Evolutionary conservation across 176 grass and related monocot genomes (phyloP).

Genomic region (Triticum aestivum): IWGSC_CS_RefSeq_v2.1 NC_057809.1:524926133-524926632

Average conservation of each 20-base stretch:
- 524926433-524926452: slow-evolving; percentile 80
- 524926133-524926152: slow-evolving; percentile 63
- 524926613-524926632: slow-evolving; percentile 58
- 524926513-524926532: slow-evolving; percentile 3
- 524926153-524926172: background rate
- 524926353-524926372: slow-evolving; percentile 1
- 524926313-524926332: background rate
- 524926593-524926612: slow-evolving; percentile 11
- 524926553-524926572: background rate
- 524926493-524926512: slow-evolving; percentile 68
- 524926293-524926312: slow-evolving; percentile 61
- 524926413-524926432: slow-evolving; percentile 89
- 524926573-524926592: slow-evolving; percentile 10
- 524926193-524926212: slow-evolving; percentile 26
- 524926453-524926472: slow-evolving; percentile 71
- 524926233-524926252: slow-evolving; percentile 70
- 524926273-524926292: slow-evolving; percentile 82
- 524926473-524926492: slow-evolving; percentile 96
- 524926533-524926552: background rate
- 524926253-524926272: slow-evolving; percentile 77
- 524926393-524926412: slow-evolving; percentile 52
- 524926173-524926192: slow-evolving; percentile 18
- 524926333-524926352: background rate
- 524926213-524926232: slow-evolving; percentile 54
- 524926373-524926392: slow-evolving; percentile 22